Evolutionary conservation across 495 filamentous ascomycete species (phyloP).

Genomic region (Parathielavia hyrcaniae): DNA sequence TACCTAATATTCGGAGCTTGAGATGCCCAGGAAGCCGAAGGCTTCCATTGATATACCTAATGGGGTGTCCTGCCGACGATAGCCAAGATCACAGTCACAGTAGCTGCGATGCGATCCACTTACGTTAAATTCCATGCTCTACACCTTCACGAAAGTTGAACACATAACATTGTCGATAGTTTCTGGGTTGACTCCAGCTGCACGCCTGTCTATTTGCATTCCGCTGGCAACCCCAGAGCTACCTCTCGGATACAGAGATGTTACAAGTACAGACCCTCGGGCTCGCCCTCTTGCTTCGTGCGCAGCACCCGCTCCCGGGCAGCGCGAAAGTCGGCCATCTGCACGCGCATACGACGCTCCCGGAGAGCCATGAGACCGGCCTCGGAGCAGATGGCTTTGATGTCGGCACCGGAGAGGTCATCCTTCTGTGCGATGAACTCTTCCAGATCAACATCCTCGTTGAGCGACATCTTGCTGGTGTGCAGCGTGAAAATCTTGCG

Average conservation of each 20-base stretch:
- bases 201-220: slow-evolving; percentile 20
- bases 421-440: slow-evolving; percentile 99
- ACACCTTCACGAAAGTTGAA: neutral
- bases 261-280: slow-evolving; percentile 98
- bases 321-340: slow-evolving; percentile 95
- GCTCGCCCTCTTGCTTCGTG: slow-evolving; percentile 97
- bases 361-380: slow-evolving; percentile 91
- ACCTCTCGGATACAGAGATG: slow-evolving; percentile 17
- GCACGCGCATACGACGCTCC: slow-evolving; percentile 94
- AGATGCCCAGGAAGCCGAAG: no score
- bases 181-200: neutral
- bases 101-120: neutral
- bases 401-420: slow-evolving; percentile 93
- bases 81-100: no score
- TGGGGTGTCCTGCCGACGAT: no score
- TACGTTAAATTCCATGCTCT: neutral
- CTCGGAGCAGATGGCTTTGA: slow-evolving; percentile 97
- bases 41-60: no score
- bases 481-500: slow-evolving; percentile 99
- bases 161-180: neutral
- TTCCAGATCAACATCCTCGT: slow-evolving; percentile 90
- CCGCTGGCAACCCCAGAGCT: neutral
- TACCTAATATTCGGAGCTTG: no score
- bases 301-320: slow-evolving; percentile 93
- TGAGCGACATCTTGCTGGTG: slow-evolving; percentile 97